Conservation (phyloP, 305 asterid species). For the Plantago coronopus region DNA sequence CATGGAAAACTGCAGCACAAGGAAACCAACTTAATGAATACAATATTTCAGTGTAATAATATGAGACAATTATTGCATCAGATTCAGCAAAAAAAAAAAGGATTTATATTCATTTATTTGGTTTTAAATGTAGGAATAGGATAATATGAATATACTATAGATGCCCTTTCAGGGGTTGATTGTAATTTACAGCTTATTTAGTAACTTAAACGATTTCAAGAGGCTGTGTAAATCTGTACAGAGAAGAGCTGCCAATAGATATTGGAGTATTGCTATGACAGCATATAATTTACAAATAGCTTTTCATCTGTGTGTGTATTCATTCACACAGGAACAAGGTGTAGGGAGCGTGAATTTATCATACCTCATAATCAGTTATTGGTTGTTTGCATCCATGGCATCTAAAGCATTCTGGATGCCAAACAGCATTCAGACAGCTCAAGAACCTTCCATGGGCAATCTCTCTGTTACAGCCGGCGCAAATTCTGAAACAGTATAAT, state of each 20-base stretch:
- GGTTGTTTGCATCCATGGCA: slow-evolving; percentile 93
- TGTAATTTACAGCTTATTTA: too few relatives aligned
- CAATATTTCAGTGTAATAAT: background rate
- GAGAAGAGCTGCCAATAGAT: too few relatives aligned
- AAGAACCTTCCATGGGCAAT: slow-evolving; percentile 85
- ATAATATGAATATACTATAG: too few relatives aligned
- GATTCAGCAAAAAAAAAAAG: too few relatives aligned
- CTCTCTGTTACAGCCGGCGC: slow-evolving; percentile 88
- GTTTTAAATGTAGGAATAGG: too few relatives aligned
- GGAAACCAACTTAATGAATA: slow-evolving; percentile 10
- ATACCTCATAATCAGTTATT: slow-evolving; percentile 90
- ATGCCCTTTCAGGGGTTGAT: too few relatives aligned
- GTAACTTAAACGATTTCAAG: too few relatives aligned
- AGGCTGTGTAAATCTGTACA: background rate
- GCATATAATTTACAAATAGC: background rate
- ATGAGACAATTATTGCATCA: too few relatives aligned
- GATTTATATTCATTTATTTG: too few relatives aligned
- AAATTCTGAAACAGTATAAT: slow-evolving; percentile 48
- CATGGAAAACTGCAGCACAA: slow-evolving; percentile 69
- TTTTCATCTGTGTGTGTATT: background rate
- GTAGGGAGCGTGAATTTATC: slow-evolving; percentile 9
- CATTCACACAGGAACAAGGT: background rate
- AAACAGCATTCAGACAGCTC: slow-evolving; percentile 88
- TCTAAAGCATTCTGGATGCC: slow-evolving; percentile 82
- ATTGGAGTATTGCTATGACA: background rate